These are phyloP conservation scores for Hypocrella siamensis DNA, from an alignment of 2,329 filamentous ascomycete species.

Conservation along the genomic window DNA sequence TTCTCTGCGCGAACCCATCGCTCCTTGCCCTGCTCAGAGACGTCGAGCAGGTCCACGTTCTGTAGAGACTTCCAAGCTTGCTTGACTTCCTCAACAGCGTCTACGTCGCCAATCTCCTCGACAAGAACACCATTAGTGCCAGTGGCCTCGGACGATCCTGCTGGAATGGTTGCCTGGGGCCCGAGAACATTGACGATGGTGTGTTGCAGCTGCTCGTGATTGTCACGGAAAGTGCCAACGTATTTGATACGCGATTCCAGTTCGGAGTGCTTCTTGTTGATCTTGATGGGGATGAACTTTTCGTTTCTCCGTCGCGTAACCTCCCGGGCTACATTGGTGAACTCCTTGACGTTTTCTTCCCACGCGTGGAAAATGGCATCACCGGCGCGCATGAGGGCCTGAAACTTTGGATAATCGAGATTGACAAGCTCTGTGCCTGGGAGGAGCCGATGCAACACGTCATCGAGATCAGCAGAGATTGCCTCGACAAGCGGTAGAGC, in stretches of 20 bases:
- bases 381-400: conserved; percentile 66
- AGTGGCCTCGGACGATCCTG: conserved; percentile 33
- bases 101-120: conserved; percentile 92
- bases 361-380: conserved; percentile 80
- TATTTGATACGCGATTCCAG: conserved; percentile 87
- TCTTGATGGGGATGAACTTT: conserved; percentile 98
- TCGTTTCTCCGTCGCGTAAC: conserved; percentile 86
- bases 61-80: conserved; percentile 89
- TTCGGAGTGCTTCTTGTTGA: conserved; percentile 71
- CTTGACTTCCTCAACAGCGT: conserved; percentile 89
- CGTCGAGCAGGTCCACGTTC: conserved; percentile 89
- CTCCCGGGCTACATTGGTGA: conserved; percentile 93
- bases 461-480: conserved; percentile 85
- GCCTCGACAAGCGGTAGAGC: conserved; percentile 91
- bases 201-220: conserved; percentile 91
- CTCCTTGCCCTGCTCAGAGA: conserved; percentile 76
- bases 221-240: conserved; percentile 85
- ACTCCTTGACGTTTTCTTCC: conserved; percentile 95
- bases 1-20: conserved; percentile 90
- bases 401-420: conserved; percentile 82
- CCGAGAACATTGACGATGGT: conserved; percentile 97
- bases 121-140: conserved; percentile 52
- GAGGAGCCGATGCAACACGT: conserved; percentile 70
- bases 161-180: conserved; percentile 46
- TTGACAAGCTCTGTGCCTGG: conserved; percentile 81